Percentiles rank a stretch among this genome's conserved stretches.
Conservation (phyloP, 2,329 filamentous ascomycete genomes). For the Aspergillus pseudotamarii region DNA sequence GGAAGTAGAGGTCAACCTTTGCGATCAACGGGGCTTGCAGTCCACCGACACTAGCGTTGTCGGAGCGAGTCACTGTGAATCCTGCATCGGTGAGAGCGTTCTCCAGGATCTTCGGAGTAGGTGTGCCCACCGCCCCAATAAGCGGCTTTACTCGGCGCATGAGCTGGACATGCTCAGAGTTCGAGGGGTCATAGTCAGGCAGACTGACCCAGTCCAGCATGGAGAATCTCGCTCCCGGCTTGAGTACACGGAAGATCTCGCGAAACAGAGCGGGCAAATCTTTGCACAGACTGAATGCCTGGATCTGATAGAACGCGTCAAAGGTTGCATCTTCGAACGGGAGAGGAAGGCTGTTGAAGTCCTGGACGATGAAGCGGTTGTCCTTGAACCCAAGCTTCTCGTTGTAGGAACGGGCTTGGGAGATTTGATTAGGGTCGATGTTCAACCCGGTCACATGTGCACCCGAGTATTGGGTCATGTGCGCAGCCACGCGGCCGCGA, state of each 20-base stretch:
- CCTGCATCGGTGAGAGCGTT: slow-evolving; percentile 51
- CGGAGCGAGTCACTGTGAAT: slow-evolving; percentile 51
- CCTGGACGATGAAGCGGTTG: slow-evolving; percentile 51
- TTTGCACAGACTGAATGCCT: slow-evolving; percentile 57
- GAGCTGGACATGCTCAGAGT: slow-evolving; percentile 53
- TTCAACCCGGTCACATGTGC: slow-evolving; percentile 56
- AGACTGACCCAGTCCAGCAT: slow-evolving; percentile 58
- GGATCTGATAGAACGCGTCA: slow-evolving; percentile 62
- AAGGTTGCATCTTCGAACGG: slow-evolving; percentile 54
- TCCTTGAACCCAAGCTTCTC: slow-evolving; percentile 48
- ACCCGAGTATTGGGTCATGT: slow-evolving; percentile 54
- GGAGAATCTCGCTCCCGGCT: slow-evolving; percentile 55
- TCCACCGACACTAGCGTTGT: slow-evolving; percentile 56
- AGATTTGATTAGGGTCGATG: slow-evolving; percentile 57
- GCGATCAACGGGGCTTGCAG: slow-evolving; percentile 57
- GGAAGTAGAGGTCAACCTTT: slow-evolving; percentile 59
- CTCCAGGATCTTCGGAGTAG: slow-evolving; percentile 53
- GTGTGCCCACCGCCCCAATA: slow-evolving; percentile 59
- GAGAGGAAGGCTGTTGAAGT: slow-evolving; percentile 56
- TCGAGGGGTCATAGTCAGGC: slow-evolving; percentile 51
- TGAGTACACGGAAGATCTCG: slow-evolving; percentile 54
- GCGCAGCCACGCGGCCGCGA: slow-evolving; percentile 56
- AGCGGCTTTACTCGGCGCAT: slow-evolving; percentile 60
- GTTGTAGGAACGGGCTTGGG: slow-evolving; percentile 51
- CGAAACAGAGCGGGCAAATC: slow-evolving; percentile 51